Conservation (phyloP, 306 rosid genomes). For the Lathyrus aphaca region DNA sequence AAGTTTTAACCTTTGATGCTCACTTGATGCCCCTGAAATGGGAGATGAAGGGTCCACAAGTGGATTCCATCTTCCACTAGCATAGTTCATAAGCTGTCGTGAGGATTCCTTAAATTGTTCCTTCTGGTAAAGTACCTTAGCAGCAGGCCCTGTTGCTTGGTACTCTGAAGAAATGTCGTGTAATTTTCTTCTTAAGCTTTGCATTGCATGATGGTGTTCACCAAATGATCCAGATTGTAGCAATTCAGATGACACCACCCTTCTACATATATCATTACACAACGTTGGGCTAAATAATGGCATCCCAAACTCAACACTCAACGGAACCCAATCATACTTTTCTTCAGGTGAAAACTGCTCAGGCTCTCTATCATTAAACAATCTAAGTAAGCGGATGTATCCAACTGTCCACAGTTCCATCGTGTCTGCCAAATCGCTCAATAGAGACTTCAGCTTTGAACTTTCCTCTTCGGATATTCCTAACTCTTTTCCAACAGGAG, state of each 20-base stretch:
- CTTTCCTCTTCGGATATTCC: conserved; percentile 70
- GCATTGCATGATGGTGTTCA: conserved; percentile 81
- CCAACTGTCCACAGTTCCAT: conserved; percentile 85
- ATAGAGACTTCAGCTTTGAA: conserved; percentile 59
- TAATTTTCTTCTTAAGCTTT: conserved; percentile 71
- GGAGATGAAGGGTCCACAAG: conserved; percentile 92
- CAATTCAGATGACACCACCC: conserved; percentile 79
- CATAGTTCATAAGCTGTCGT: conserved; percentile 72
- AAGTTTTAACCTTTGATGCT: conserved; percentile 84
- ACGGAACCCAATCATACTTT: conserved; percentile 91
- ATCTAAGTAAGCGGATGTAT: conserved; percentile 83
- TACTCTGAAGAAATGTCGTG: conserved; percentile 85
- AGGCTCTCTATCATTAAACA: conserved; percentile 63
- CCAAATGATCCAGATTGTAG: conserved; percentile 77
- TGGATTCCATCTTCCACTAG: conserved; percentile 98
- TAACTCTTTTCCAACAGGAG: conserved; percentile 61
- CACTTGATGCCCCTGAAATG: conserved; percentile 74
- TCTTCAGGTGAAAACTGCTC: conserved; percentile 56
- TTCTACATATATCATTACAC: conserved; percentile 72
- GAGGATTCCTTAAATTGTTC: conserved; percentile 75
- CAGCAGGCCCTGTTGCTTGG: conserved; percentile 89
- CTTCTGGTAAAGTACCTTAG: conserved; percentile 87
- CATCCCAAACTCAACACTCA: conserved; percentile 92
- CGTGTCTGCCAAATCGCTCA: conserved; percentile 65
- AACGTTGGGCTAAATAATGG: conserved; percentile 90